A percentile compares a stretch with the other conserved stretches of the same genome.
phyloP scores from a whole-genome alignment of 2,329 filamentous ascomycete genomes.

The Arachnomyces sp. region DNA sequence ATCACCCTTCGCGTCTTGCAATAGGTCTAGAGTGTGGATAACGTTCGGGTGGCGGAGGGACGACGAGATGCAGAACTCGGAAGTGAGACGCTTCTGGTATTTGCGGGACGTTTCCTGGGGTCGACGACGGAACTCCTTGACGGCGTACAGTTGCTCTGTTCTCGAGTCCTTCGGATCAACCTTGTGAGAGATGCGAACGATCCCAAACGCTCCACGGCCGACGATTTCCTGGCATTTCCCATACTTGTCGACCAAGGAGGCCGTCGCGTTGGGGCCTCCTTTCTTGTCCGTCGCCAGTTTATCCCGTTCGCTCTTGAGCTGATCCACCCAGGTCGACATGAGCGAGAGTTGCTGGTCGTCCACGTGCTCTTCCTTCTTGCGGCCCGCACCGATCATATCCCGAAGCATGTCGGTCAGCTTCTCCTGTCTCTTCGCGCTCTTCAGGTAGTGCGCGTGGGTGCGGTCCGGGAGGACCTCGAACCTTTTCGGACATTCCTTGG shows the following conservation, averaged over 20 bases:
- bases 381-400: constrained; percentile 71
- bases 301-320: constrained; percentile 81
- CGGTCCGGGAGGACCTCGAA: constrained; percentile 58
- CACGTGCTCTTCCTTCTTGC: constrained; percentile 59
- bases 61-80: constrained; percentile 97
- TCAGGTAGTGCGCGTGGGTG: constrained; percentile 79
- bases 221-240: constrained; percentile 98
- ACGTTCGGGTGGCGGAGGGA: constrained; percentile 95
- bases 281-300: constrained; percentile 67
- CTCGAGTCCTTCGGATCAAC: constrained; percentile 69
- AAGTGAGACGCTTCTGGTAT: constrained; percentile 93
- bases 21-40: constrained; percentile 90
- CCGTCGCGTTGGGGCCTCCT: constrained; percentile 63
- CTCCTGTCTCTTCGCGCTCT: constrained; percentile 84
- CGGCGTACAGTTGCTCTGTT: constrained; percentile 84
- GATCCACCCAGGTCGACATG: constrained; percentile 93
- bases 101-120: constrained; percentile 94
- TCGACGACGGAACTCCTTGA: constrained; percentile 93
- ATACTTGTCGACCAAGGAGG: constrained; percentile 88
- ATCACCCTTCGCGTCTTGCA: constrained; percentile 93
- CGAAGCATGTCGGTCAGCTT: constrained; percentile 90
- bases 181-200: constrained; percentile 96
- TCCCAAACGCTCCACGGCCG: constrained; percentile 90
- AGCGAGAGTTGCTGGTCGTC: constrained; percentile 73
- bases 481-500: constrained; percentile 29